Evolutionary conservation across 2,329 filamentous ascomycete species (phyloP), one percentile per base, ranked within the genome.

Genomic region (Monosporascus sp.): DNA sequence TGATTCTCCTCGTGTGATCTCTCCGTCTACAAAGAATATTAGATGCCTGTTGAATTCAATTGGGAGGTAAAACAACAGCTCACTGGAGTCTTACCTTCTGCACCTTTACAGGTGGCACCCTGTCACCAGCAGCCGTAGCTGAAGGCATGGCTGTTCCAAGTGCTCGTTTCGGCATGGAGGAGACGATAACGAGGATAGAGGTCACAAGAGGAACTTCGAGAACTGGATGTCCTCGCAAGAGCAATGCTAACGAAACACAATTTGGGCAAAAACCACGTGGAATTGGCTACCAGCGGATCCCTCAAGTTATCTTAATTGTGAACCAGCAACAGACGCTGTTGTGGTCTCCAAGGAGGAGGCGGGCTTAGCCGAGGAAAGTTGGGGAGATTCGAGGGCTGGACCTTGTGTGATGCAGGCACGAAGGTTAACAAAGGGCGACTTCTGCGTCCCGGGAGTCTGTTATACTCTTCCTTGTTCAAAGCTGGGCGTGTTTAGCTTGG

Each of bases 1-100:
- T 91, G 87, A 62, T 93, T 92, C 70, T 92, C 88, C 61, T 89
- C 87, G 58, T 91, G 87, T 2, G 87, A 89, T 44, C 88, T 77
- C 70, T 90, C 87, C 3, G 86, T 88, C 83, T 89, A 53, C 24
- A 37, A 5, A 7, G 28, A 2, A 50, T 22, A 57, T 69, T 61
- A 67, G 63, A 43, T n/a, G 9, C 2, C 51, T 3, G 9, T 8
- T 45, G 18, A n/a, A 20, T 18, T 7, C 37, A 18, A 38, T 20
- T 31, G 24, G 14, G 20, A 7, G 7, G 37, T 17, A 1, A 9
- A n/a, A 11, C 15, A 14, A 24, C 7, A 15, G 5, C 15, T 11
- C 22, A 3, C 18, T 24, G 7, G 3, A 11, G n/a, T 24, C 65
- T 60, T 63, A 51, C 68, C 67, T 69, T 73, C 49, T 71, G 62